Evolutionary conservation across 495 filamentous ascomycete species (phyloP), one percentile per base, ranked within the genome.

Genomic region (Aspergillus kassunensis): DNA sequence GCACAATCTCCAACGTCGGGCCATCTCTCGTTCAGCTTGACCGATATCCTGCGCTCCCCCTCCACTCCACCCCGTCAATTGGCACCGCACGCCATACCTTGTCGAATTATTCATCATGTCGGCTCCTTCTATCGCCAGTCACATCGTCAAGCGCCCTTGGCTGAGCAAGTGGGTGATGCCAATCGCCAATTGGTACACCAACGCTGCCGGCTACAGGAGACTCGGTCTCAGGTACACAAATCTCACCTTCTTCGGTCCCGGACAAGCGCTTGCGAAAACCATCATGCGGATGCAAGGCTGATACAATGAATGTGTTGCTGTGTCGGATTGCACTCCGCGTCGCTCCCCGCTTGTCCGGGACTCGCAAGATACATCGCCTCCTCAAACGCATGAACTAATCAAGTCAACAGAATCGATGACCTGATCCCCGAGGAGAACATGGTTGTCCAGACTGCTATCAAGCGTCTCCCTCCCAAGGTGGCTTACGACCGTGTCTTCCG

Each of bases 401-500:
- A 21, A 31, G 12, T 43, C 56, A 49, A 30, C 65, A 98, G 93
- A 64, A 78, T 82, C 79, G 93, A 98, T 74, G 93, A 98, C 66
- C 68, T 98, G 67, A 89, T 97, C 68, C 78, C 81, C 62, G 95
- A 97, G 67, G 95, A 97, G 75, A 83, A 75, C 79, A 89, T 92
- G 60, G 70, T 70, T 24, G 91, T 97, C 61, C 84, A 91, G 69
- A 76, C 82, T 57, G 93, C 93, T 46, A 79, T 98, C 67, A 86
- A 87, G 80, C 90, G 93, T 70, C 86, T 98, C 36, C 82, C 89
- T 31, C 79, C 87, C 56, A 91, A 95, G 80, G 89, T 89, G 63
- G 79, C 83, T 61, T 97, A 97, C 74, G 93, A 98, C 78, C 92
- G 93, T 72, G 83, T 97, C 66, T 97, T 88, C 84, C 90, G 93